Evolutionary conservation across 108 stramenopile genomes (phyloP), one percentile per base, ranked within the genome.

Genomic region (Phaeodactylum tricornutum): DNA sequence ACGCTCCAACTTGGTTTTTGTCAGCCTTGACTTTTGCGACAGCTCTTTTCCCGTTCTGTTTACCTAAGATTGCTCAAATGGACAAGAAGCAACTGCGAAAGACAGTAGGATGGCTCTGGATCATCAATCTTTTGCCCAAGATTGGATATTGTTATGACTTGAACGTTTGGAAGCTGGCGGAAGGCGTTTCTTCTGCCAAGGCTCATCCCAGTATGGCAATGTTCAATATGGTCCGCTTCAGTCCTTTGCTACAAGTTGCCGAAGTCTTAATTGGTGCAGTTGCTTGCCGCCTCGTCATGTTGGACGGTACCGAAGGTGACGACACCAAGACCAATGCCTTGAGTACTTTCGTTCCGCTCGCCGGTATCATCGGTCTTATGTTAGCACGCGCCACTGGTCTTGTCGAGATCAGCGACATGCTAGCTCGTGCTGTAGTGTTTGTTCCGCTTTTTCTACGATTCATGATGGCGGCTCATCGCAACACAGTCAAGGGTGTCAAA

Each of bases 1-100:
- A 69, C 48, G 67, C 67, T 39, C 67, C 67, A 1, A 62, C 67
- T 4, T 69, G 67, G 67, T 69, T 57, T 29, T 37, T 69, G 32
- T 62, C 61, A 17, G 53, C 47, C 16, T 48, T 69, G 61, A 30
- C 49, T 6, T 63, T 63, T 53, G 35, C 34, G 25, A 69, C 60
- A 2, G 67, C 62, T 22, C 3, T 53, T 17, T 30, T 69, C 49
- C 67, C 67, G 6, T 69, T 69, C 30, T 31, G 32, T 19, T 50
- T 69, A 43, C 67, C 67, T 29, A 47, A 59, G 29, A 53, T 69
- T 33, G 61, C 67, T 4, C 20, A 47, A 17, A 62, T 69, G 67
- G 42, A 69, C 50, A 62, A 62, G 39, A 39, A 31, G 38, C 37
- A 38, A 2, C 30, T 69, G 14, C 55, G 61, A 15, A 58, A 53